These are phyloP conservation scores for Alternaria panax DNA, from an alignment of 2,329 filamentous ascomycete genomes.

Conservation along the genomic window DNA sequence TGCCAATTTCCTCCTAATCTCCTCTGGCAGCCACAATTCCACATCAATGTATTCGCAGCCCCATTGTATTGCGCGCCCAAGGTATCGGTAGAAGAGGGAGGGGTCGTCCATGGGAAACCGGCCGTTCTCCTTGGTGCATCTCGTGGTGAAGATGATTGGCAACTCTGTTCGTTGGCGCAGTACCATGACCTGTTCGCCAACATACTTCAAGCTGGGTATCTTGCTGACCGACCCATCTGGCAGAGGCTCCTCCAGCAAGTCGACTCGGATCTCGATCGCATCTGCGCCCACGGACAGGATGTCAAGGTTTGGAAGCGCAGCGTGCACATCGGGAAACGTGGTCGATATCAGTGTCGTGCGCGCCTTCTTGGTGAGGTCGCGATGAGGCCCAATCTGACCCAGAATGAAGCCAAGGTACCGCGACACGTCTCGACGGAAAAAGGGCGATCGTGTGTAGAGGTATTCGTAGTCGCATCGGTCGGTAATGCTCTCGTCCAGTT, in stretches of 20 bases:
- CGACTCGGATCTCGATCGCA: conserved; percentile 83
- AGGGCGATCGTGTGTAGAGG: conserved; percentile 76
- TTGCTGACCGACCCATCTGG: conserved; percentile 63
- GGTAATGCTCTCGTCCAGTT: conserved; percentile 71
- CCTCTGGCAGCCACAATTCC: conserved; percentile 83
- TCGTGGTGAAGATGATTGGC: conserved; percentile 88
- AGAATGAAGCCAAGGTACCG: conserved; percentile 81
- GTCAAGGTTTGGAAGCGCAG: conserved; percentile 82
- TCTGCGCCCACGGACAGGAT: conserved; percentile 88
- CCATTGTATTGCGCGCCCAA: conserved; percentile 87
- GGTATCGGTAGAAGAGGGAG: conserved; percentile 75
- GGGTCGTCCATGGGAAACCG: conserved; percentile 85
- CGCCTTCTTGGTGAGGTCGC: conserved; percentile 77
- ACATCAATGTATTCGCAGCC: conserved; percentile 91
- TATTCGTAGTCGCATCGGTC: conserved; percentile 84
- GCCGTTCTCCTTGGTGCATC: conserved; percentile 82
- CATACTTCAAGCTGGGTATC: conserved; percentile 81
- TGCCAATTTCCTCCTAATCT: conserved; percentile 72
- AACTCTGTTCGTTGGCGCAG: conserved; percentile 83
- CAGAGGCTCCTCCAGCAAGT: conserved; percentile 77
- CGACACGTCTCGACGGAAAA: conserved; percentile 76
- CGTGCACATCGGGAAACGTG: conserved; percentile 84
- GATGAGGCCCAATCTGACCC: conserved; percentile 80
- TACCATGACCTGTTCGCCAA: conserved; percentile 85
- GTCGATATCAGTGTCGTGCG: conserved; percentile 87